These are phyloP conservation scores for Scalesia atractyloides DNA, from an alignment of 129 eudicot genomes.

Conservation along the genomic window DNA sequence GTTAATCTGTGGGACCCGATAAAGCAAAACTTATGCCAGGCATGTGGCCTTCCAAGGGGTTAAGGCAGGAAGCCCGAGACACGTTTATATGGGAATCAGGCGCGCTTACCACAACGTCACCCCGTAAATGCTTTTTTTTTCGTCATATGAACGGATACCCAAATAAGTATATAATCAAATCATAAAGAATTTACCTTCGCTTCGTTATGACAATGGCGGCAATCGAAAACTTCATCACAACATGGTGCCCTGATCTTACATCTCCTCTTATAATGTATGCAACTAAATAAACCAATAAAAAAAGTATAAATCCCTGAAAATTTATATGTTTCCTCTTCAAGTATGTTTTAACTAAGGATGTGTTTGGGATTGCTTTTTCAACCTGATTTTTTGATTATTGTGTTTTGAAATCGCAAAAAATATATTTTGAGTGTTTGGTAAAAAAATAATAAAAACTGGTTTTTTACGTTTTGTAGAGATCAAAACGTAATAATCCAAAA, in stretches of 20 bases:
- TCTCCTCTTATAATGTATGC: constrained; percentile 63
- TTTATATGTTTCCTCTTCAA: background rate
- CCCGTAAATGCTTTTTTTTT: background rate
- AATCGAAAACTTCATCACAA: constrained; percentile 61
- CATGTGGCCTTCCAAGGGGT: background rate
- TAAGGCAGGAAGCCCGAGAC: background rate
- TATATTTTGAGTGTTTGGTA: no score
- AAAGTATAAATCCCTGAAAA: background rate
- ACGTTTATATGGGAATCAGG: background rate
- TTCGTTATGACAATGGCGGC: constrained; percentile 80
- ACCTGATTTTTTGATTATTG: no score
- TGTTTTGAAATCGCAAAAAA: no score
- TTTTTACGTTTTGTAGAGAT: no score
- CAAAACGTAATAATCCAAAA: no score
- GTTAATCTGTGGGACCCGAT: no score
- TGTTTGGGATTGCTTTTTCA: no score
- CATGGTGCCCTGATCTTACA: constrained; percentile 78
- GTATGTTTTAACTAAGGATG: no score
- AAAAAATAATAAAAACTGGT: no score
- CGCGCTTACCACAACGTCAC: background rate
- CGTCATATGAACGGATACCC: background rate
- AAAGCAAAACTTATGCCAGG: no score
- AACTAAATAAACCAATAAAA: constrained; percentile 38
- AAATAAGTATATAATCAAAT: background rate
- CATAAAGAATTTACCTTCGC: constrained; percentile 40